Base-by-base conservation (phyloP, 352 stramenopile genomes). In the Globisporangium recalcitrans region DNA sequence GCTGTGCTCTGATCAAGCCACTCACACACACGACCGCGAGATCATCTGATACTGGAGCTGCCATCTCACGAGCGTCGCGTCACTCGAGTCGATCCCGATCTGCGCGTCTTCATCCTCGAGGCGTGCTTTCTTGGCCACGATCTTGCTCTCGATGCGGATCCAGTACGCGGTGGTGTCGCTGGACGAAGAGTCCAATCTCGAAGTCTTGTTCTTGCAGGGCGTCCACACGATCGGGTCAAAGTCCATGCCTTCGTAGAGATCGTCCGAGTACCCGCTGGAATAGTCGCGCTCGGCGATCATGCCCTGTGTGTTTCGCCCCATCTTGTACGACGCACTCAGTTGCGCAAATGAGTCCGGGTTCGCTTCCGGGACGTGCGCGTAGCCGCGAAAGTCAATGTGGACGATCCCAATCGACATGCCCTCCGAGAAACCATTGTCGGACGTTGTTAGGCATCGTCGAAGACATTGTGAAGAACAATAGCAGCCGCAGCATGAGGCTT, bases 331-430 rank as follows among this genome's bases (percentile, higher is more conserved):
- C 13, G 70, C 67, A 3, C 52, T 44, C 27, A 77, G 42, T 4
- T 26, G 32, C 8, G 62, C 62, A 22, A 40, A 65, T 3, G 57
- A 21, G 31, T 60, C 29, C 1, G 29, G 51, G 34, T 10, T 52
- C 1, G 26, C 26, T 22, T 49, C 52, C 0, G 70, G 70, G 3
- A 74, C 67, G 54, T 66, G 68, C 19, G 67, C 68, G 48, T 55
- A 65, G 48, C 71, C 68, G 4, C 71, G 68, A 27, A 75, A 75
- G 44, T 78, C 71, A 6, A 78, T 69, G 62, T 72, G 65, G 22
- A 60, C 48, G 36, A 78, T 65, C 14, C 70, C 64, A 40, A 77
- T 70, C 10, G 70, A 72, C 70, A 77, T 77, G 58, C 63, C 62
- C 70, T 77, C 26, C 24, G 24, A 55, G 40, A 65, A 22, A 24